Conservation (phyloP, 768 basidiomycete genomes). For the Goffeauzyma gilvescens region DNA sequence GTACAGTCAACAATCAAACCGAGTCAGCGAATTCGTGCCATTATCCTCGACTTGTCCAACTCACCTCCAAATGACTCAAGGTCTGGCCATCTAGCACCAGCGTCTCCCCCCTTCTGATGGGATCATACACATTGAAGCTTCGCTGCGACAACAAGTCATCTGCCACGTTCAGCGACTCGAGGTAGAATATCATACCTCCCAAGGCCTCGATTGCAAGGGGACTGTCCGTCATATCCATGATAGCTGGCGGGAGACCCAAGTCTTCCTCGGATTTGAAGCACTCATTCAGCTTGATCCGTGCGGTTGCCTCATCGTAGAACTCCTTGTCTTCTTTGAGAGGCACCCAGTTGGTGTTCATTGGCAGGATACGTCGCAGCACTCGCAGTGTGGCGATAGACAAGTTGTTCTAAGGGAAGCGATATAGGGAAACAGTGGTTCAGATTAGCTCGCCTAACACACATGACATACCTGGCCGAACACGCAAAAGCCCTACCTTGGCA, state of each 20-base stretch:
- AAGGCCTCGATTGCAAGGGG: conserved; percentile 58
- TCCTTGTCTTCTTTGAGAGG: conserved; percentile 55
- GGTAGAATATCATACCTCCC: conserved; percentile 79
- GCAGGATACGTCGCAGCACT: conserved; percentile 59
- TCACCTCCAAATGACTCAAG: conserved; percentile 78
- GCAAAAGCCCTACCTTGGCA: conserved; percentile 47
- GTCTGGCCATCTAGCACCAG: conserved; percentile 85
- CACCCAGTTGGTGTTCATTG: conserved; percentile 72
- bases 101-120: conserved; percentile 72
- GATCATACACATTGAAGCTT: conserved; percentile 95
- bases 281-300: conserved; percentile 16
- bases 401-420: conserved; percentile 48
- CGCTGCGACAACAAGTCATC: conserved; percentile 85
- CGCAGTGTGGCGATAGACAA: conserved; percentile 65
- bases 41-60: conserved; percentile 6
- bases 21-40: no score
- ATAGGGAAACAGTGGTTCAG: no score
- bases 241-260: conserved; percentile 48
- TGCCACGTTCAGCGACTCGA: conserved; percentile 84
- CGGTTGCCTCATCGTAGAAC: conserved; percentile 41
- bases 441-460: background rate
- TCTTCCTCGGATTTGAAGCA: conserved; percentile 33
- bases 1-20: no score
- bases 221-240: conserved; percentile 51
- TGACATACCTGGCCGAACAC: background rate